Percentiles rank a stretch among this genome's conserved stretches.
phyloP scores from a whole-genome alignment of 2,329 filamentous ascomycete genomes.

The Knoxdaviesia capensis region DNA sequence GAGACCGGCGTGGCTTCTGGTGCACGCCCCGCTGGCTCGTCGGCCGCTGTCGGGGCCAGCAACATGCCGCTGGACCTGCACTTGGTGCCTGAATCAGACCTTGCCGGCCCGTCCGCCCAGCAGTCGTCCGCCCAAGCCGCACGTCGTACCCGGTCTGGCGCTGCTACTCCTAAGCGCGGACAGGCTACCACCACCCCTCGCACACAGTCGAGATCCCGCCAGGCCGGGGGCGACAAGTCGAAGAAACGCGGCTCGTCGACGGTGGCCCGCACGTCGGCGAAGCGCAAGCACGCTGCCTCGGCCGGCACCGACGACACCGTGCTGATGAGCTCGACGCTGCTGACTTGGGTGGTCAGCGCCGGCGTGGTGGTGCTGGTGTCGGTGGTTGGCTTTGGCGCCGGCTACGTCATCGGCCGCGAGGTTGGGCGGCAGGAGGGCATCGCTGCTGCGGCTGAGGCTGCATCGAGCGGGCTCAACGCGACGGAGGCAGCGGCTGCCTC shows the following conservation, averaged over 20 bases:
- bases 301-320: slow-evolving; percentile 15
- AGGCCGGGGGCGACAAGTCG: slow-evolving; percentile 17
- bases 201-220: too few relatives aligned
- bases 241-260: slow-evolving; percentile 24
- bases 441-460: slow-evolving; percentile 19
- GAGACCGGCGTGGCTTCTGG: slow-evolving; percentile 16
- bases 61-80: slow-evolving; percentile 36
- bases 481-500: slow-evolving; percentile 18
- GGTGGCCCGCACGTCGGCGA: slow-evolving; percentile 5
- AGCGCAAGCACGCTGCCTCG: slow-evolving; percentile 31
- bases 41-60: slow-evolving; percentile 18
- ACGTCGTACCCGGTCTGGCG: slow-evolving; percentile 3
- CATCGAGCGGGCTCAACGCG: slow-evolving; percentile 21
- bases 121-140: slow-evolving; percentile 4
- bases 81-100: slow-evolving; percentile 39
- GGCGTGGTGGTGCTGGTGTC: slow-evolving; percentile 48
- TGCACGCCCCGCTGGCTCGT: slow-evolving; percentile 13
- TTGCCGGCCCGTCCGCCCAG: slow-evolving; percentile 12
- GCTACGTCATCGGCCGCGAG: slow-evolving; percentile 47
- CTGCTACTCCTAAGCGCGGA: slow-evolving; percentile 5
- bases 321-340: slow-evolving; percentile 35
- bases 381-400: slow-evolving; percentile 48
- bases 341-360: slow-evolving; percentile 46
- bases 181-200: too few relatives aligned
- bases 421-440: slow-evolving; percentile 40